phyloP scores from a whole-genome alignment of 2,329 filamentous ascomycete genomes.

The Pyrenochaeta sp. region DNA sequence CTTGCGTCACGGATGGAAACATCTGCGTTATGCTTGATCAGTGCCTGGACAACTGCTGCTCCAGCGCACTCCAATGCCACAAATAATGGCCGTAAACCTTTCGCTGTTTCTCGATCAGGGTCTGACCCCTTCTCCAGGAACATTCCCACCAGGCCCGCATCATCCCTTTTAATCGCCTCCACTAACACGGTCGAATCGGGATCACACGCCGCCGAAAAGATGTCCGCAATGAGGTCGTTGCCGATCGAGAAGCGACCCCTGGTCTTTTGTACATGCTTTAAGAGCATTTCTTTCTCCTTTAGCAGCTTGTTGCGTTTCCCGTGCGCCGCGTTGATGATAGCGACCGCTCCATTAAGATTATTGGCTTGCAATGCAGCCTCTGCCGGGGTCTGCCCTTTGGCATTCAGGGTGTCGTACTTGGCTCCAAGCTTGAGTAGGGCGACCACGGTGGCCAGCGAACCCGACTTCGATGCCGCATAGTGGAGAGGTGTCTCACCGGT shows the following conservation, averaged over 20 bases:
- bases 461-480: conserved; percentile 40
- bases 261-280: conserved; percentile 40
- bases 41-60: conserved; percentile 33
- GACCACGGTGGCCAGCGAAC: conserved; percentile 31
- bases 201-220: conserved; percentile 44
- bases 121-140: conserved; percentile 43
- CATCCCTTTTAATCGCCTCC: conserved; percentile 43
- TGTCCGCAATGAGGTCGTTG: conserved; percentile 44
- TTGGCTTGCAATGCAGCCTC: conserved; percentile 35
- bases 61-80: conserved; percentile 38
- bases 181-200: conserved; percentile 44
- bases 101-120: conserved; percentile 33
- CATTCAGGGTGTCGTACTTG: conserved; percentile 32
- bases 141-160: conserved; percentile 37
- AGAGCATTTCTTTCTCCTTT: conserved; percentile 45
- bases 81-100: conserved; percentile 38
- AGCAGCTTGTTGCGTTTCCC: conserved; percentile 32
- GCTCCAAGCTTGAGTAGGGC: conserved; percentile 39
- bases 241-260: conserved; percentile 37
- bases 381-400: conserved; percentile 34
- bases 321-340: conserved; percentile 42
- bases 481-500: conserved; percentile 44
- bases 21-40: conserved; percentile 41
- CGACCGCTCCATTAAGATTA: conserved; percentile 41
- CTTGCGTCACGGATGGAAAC: conserved; percentile 32